Evolutionary conservation across 176 grass and related monocot species (phyloP), one percentile per base, ranked within the genome.

Genomic region (Lolium rigidum): DNA sequence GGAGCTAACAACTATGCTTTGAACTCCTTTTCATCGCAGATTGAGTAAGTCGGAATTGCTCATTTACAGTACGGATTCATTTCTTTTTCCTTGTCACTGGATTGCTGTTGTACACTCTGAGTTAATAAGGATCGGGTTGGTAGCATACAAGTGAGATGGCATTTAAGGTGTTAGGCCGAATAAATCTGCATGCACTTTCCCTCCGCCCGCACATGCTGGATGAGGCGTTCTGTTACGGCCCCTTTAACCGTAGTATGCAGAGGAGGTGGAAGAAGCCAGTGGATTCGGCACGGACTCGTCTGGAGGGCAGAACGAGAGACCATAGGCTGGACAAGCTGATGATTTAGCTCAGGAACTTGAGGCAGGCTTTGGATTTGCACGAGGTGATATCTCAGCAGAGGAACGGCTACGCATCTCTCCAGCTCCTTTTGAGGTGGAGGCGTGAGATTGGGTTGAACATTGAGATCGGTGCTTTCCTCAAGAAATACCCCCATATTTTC

Each of bases 191-290:
- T 8, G n/a, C 11, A 2, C n/a, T 57, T 18, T 61, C 28, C 31
- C 21, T 62, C 21, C 24, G 43, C 15, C 17, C 1, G n/a, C 28
- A 37, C 13, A 38, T 15, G 43, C 35, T 68, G 38, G 20, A 48
- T 4, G 64, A 69, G 46, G 2, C 13, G 0, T 85, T 83, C 2
- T 74, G 46, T 2, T 81, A 80, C 49, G 83, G 75, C 4, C 88
- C 86, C 21, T 90, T 88, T 22, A 88, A 72, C 1, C 43, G 35
- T 38, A 48, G 49, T 3, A n/a, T 79, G 43, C 90, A 90, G 25
- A 71, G 73, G 71, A 83, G 90, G 84, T 95, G 93, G 93, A 95
- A 74, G 47, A 95, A 90, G 56, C 83, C 90, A 31, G 56, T 92
- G 15, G 88, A 95, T 55, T 92, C 88, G 10, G 88, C 90, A 15